These are phyloP conservation scores for Eimeria zaria DNA, from an alignment of 169 alveolate genomes.

Conservation along the genomic window DNA sequence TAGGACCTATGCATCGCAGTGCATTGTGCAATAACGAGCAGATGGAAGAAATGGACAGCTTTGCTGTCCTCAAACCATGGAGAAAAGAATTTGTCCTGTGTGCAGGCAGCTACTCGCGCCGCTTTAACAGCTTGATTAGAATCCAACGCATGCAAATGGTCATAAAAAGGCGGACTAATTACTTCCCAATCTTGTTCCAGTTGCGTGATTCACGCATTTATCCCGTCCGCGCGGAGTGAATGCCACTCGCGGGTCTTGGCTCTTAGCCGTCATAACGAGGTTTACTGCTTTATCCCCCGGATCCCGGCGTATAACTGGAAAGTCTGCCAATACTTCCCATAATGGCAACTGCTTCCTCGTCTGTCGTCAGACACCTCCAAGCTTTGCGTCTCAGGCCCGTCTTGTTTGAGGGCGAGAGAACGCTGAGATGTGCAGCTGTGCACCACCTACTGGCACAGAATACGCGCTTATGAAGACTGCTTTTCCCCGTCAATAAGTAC, in stretches of 20 bases:
- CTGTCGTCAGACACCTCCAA: not conserved
- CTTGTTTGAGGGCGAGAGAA: not conserved
- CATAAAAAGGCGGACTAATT: not conserved
- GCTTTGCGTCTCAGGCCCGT: not conserved
- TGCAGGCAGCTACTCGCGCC: not conserved
- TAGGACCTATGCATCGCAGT: not conserved
- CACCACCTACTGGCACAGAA: not conserved
- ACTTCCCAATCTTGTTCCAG: not conserved
- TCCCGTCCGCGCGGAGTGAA: not conserved
- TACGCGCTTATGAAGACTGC: not conserved
- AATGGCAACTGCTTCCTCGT: not conserved
- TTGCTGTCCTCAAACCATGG: not conserved
- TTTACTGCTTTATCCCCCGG: not conserved
- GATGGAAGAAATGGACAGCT: not conserved
- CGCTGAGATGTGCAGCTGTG: not conserved
- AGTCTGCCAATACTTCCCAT: not conserved
- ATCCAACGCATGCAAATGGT: not conserved
- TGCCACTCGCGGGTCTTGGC: not conserved
- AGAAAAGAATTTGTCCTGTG: not conserved
- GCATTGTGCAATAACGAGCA: not conserved
- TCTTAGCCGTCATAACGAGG: not conserved
- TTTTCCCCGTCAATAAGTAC: not conserved
- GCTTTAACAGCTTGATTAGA: too few relatives aligned
- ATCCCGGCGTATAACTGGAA: not conserved
- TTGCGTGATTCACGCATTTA: not conserved